Base-by-base conservation (phyloP, 257 asterid genomes). In the Solanum bukasovii region DNA sequence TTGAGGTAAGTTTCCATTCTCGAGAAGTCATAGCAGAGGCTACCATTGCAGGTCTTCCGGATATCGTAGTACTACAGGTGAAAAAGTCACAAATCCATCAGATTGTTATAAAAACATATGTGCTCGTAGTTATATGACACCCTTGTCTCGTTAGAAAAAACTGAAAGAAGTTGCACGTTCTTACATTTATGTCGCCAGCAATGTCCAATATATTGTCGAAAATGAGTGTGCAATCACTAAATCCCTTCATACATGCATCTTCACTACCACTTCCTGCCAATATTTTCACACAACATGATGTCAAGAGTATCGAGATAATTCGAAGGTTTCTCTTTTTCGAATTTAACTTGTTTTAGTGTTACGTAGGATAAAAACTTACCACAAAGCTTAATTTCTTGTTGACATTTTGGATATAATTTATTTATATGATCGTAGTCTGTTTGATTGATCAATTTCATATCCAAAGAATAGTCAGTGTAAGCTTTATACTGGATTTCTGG, bases 11-110 rank as follows among this genome's bases (percentile, higher is more conserved):
- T 72, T 74, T 93, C 94, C 87, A 87, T 75, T 16, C 68, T 67
- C 12, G 94, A 91, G 91, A 91, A 94, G 91, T 94, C 92, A 86
- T 94, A 94, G 92, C 97, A 94, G 52, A 88, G 89, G 16, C 25
- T 18, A 12, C 92, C 96, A 3, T 8, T 27, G 78, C 97, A 94
- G 38, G 75, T 42, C 87, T 92, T 93, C 27, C 95, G 89, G 46
- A 94, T 89, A 63, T 94, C 97, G 13, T 93, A 94, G 92, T 89
- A 84, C 96, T 94, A 63, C 87, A 90, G 65, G 21, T 81, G 33
- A 44, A 37, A 25, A 21, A 23, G 33, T 84, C 40, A 3, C 59
- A 81, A 6, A 67, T 16, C 20, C 20, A 59, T 56, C 42, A 13
- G 7, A 70, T 56, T 59, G 70, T 82, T 44, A 79, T 29, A 13